Evolutionary conservation across 176 grass and related monocot genomes (phyloP).

Genomic region (Puya raimondii): DNA sequence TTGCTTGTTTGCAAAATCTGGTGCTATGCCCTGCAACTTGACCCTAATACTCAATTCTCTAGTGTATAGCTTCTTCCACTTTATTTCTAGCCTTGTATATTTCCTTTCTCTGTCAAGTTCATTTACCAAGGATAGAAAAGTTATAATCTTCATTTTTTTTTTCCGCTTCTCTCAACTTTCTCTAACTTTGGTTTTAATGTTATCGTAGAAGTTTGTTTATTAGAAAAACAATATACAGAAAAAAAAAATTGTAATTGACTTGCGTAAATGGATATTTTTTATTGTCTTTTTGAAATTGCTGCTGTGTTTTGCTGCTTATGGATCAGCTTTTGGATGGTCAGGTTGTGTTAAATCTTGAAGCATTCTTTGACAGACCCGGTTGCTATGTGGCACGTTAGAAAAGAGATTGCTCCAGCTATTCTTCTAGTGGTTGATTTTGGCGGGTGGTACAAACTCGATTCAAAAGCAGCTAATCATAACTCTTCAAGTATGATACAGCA

Average conservation of each 20-base stretch:
- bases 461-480: constrained; percentile 34
- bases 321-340: constrained; percentile 45
- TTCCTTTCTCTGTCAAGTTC: too few species aligned
- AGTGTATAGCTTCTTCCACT: too few species aligned
- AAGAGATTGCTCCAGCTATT: constrained; percentile 70
- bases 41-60: too few species aligned
- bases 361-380: constrained; percentile 92
- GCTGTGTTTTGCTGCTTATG: constrained; percentile 41
- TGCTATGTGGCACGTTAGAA: constrained; percentile 86
- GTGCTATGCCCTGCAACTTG: too few species aligned
- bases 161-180: too few species aligned
- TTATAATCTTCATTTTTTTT: too few species aligned
- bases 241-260: not conserved
- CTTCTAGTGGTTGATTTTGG: constrained; percentile 97
- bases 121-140: too few species aligned
- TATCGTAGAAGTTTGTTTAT: too few species aligned
- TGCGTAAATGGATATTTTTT: not conserved
- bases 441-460: constrained; percentile 83
- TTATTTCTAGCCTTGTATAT: too few species aligned
- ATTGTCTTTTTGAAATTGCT: constrained; percentile 13
- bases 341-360: constrained; percentile 74
- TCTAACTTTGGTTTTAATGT: too few species aligned
- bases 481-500: constrained; percentile 61
- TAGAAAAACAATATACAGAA: too few species aligned
- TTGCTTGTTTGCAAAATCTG: too few species aligned